These are phyloP conservation scores for Bacidia gigantensis DNA, from an alignment of 495 filamentous ascomycete species.

Conservation along the genomic window DNA sequence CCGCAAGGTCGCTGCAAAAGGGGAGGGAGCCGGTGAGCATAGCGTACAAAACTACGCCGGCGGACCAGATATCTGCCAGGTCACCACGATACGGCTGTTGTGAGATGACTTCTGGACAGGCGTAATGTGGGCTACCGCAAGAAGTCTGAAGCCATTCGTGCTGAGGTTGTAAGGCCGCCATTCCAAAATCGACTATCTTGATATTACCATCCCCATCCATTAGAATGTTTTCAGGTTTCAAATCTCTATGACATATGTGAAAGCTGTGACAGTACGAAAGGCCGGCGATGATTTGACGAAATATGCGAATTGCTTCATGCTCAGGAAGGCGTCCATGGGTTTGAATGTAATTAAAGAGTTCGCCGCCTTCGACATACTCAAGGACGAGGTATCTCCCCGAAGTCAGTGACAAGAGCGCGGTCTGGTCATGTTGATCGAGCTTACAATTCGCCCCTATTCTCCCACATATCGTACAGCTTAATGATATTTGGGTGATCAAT, in stretches of 20 bases:
- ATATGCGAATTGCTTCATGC: constrained; percentile 66
- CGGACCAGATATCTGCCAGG: constrained; percentile 84
- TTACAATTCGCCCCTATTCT: constrained; percentile 85
- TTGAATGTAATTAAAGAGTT: constrained; percentile 74
- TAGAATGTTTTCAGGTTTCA: constrained; percentile 96
- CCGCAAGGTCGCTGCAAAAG: constrained; percentile 46
- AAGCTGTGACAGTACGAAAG: constrained; percentile 85
- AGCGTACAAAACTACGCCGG: constrained; percentile 80
- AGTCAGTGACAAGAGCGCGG: constrained; percentile 9
- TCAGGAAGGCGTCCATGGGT: constrained; percentile 54
- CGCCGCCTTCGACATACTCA: constrained; percentile 86
- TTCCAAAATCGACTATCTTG: constrained; percentile 94
- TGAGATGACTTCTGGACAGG: constrained; percentile 77
- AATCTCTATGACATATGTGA: constrained; percentile 86
- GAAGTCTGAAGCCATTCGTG: constrained; percentile 66
- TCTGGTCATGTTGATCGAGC: constrained; percentile 17
- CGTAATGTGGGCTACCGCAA: constrained; percentile 94
- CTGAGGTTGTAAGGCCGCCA: constrained; percentile 82
- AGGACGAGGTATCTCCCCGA: constrained; percentile 73
- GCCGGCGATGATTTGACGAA: constrained; percentile 86
- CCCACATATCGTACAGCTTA: constrained; percentile 87
- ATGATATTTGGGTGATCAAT: constrained; percentile 90
- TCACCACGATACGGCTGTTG: constrained; percentile 63
- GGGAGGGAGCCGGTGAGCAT: constrained; percentile 67
- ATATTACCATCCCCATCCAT: constrained; percentile 56